A percentile compares a stretch with the other conserved stretches of the same genome.
Conservation (phyloP, 176 grass and related monocot genomes). For the Carex cristatella region DNA sequence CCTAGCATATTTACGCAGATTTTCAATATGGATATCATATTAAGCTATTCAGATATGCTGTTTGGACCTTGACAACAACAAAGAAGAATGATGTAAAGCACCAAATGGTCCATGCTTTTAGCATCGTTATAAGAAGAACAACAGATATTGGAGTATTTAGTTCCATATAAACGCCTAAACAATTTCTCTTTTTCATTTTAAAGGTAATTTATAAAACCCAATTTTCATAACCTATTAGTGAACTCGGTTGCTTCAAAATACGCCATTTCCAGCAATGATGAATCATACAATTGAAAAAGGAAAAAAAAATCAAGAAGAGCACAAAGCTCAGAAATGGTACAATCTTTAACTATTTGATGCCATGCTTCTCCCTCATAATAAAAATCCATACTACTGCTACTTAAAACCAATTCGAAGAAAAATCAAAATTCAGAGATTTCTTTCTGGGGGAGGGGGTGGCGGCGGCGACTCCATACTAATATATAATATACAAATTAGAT, state of each 20-base stretch:
- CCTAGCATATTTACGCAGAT: no score
- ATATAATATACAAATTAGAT: neutral
- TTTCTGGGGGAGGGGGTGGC: neutral
- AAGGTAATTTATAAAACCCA: no score
- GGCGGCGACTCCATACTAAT: neutral
- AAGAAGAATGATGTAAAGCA: no score
- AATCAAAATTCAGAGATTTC: neutral
- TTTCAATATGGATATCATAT: no score
- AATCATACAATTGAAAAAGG: neutral
- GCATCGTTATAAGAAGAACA: no score
- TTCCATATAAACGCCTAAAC: no score
- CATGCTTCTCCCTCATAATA: neutral
- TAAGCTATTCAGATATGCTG: no score
- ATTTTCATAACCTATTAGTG: no score
- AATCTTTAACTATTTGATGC: neutral
- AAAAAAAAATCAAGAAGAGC: neutral
- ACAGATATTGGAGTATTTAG: no score
- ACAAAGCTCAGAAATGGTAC: neutral
- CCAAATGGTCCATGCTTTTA: no score
- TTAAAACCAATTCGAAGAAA: neutral
- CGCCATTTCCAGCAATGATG: neutral
- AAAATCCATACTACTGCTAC: neutral
- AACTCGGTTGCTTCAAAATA: neutral
- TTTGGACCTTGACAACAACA: no score
- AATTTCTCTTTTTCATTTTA: no score